Evolutionary conservation across 345 rosid genomes (phyloP), one percentile per base, ranked within the genome.

Genomic region (Eucalyptus pumila): DNA sequence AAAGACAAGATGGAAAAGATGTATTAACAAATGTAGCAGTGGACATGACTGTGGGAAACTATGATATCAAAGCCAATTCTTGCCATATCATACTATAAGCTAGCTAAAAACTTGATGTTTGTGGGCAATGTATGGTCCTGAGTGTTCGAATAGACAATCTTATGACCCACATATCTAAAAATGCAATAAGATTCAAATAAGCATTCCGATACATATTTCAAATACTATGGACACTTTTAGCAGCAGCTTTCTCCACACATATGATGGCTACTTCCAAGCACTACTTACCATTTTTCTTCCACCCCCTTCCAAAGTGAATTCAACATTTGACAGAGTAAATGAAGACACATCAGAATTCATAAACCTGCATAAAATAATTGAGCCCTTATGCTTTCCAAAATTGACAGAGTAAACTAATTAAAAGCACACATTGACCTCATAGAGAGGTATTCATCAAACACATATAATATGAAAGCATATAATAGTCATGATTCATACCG

Each of bases 281-380:
- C 91, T 65, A 93, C 98, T 94, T 87, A 98, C 99, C 96, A 93
- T 83, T 87, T 90, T 93, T 88, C 92, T 92, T 92, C 94, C 95
- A 92, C 93, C 93, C 76, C 98, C 96, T 90, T 91, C 96, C 86
- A 98, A 89, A 14, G 93, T 90, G 87, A 95, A 87, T 90, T 96
- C 94, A 85, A 92, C 94, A 91, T 97, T 96, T 81, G 99, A 95
- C 89, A 93, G 94, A 91, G 91, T 91, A 94, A 95, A 94, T 85
- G 93, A 88, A 87, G 96, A 93, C 86, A 83, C 58, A 37, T 91
- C 93, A 48, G 93, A 91, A 89, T 90, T 90, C 80, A 89, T 86
- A 87, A 90, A 95, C 94, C 99, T 97, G 95, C 89, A 90, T 80
- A 49, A 83, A 90, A 86, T 87, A 89, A 76, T 37, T 37, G 85